Percentiles rank a stretch among this genome's conserved stretches.
Conservation (phyloP, 352 stramenopile species). For the Phytophthora pisi region DNA sequence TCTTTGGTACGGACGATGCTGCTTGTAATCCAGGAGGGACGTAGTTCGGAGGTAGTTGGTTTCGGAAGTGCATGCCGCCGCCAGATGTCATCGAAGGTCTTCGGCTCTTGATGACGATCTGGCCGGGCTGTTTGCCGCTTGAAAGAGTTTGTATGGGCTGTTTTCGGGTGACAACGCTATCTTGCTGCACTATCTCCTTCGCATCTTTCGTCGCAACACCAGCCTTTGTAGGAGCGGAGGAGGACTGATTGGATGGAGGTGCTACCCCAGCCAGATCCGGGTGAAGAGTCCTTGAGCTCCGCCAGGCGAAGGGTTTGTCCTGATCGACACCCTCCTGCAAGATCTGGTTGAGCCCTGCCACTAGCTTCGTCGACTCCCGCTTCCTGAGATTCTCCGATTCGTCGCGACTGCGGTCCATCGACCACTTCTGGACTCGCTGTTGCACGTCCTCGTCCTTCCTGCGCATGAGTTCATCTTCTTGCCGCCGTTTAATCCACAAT, state of each 20-base stretch:
- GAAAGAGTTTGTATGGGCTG: neutral
- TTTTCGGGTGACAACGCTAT: neutral
- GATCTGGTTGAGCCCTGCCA: conserved; percentile 50
- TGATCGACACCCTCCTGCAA: conserved; percentile 26
- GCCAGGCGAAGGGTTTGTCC: conserved; percentile 27
- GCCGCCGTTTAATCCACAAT: conserved; percentile 60
- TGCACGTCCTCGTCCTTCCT: conserved; percentile 59
- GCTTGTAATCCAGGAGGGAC: conserved; percentile 29
- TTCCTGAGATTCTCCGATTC: conserved; percentile 72
- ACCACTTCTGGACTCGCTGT: conserved; percentile 58
- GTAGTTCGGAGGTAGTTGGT: conserved; percentile 72
- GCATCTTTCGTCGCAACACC: neutral
- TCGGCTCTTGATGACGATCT: conserved; percentile 42
- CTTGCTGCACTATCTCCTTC: conserved; percentile 3
- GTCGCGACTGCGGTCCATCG: conserved; percentile 65
- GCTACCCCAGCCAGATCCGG: conserved; percentile 17
- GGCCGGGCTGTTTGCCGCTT: conserved; percentile 11
- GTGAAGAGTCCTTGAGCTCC: conserved; percentile 16
- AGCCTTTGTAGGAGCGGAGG: neutral
- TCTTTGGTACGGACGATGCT: conserved; percentile 19
- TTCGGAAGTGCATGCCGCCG: conserved; percentile 79
- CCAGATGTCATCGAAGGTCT: conserved; percentile 22
- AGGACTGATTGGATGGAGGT: conserved; percentile 16
- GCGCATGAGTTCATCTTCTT: conserved; percentile 50
- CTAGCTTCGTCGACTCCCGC: conserved; percentile 63